Conservation (phyloP, 306 rosid genomes). For the Abrus pulchellus region DNA sequence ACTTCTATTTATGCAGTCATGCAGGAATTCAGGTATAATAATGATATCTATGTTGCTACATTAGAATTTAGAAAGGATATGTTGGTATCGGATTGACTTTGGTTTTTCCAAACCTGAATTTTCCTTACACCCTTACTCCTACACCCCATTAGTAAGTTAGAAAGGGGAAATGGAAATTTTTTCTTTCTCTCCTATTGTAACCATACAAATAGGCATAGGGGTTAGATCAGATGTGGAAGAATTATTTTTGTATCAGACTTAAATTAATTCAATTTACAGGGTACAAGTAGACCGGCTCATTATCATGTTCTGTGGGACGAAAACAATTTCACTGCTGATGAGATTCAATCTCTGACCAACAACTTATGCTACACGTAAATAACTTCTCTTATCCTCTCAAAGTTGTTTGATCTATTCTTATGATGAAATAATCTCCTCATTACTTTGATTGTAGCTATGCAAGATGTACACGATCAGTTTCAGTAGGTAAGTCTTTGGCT, state of each 20-base stretch:
- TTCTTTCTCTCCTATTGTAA: not conserved
- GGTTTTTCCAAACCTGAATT: not conserved
- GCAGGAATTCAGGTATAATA: conserved; percentile 81
- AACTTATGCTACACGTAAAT: conserved; percentile 81
- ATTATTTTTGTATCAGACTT: not conserved
- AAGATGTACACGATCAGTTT: conserved; percentile 77
- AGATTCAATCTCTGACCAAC: conserved; percentile 80
- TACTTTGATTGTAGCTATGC: conserved; percentile 63
- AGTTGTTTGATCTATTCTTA: not conserved
- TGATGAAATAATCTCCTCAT: conserved; percentile 37
- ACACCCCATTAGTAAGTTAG: not conserved
- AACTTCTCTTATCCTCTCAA: conserved; percentile 21
- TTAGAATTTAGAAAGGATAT: not conserved
- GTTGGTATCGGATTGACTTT: not conserved
- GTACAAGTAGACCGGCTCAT: conserved; percentile 78
- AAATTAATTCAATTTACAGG: conserved; percentile 49
- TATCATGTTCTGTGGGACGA: conserved; percentile 87
- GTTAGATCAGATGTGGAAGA: not conserved
- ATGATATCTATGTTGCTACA: conserved; percentile 11
- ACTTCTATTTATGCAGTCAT: conserved; percentile 86
- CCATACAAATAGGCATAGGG: not conserved
- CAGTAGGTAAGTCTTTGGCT: conserved; percentile 57
- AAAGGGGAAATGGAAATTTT: not conserved
- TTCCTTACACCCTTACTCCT: not conserved
- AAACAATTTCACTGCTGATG: conserved; percentile 80